Base-by-base conservation (phyloP, 495 filamentous ascomycete genomes). In the Hyaloscypha finlandica region DNA sequence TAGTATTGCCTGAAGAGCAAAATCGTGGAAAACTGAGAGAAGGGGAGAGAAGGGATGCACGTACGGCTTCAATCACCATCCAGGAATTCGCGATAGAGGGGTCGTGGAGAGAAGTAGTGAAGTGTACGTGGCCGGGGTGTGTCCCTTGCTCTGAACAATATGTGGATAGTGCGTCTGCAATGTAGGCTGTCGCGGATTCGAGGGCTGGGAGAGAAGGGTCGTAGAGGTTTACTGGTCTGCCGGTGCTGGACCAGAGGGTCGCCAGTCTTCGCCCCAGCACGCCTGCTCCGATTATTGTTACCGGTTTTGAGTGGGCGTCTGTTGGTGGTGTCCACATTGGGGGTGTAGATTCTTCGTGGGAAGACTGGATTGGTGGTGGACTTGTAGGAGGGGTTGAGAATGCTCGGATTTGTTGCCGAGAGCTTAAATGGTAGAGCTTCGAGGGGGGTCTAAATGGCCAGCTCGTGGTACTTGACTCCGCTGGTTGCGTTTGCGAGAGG, bases 261-360 rank as follows among this genome's bases (percentile, higher is more conserved):
- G 74, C 76, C 4, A 79, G 64, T 4, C 78, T 73, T 1, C 76
- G 68, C 54, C 78, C 78, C 8, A 79, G 68, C 65, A 75, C 72
- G 14, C 78, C 78, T 2, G 75, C 75, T 22, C 78, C 78, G 56
- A 80, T 67, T 20, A 80, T 73, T 5, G 78, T 66, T 31, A 80
- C 75, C 25, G 78, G 77, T 12, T 74, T 74, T 5, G 69, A 65
- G n/a, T 70, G 67, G 63, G 77, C 70, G 63, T 71, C 39, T 55
- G 69, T 51, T 53, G 66, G 61, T 45, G 64, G 25, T 52, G 56
- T 60, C 67, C 56, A 69, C 39, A 61, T 35, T 53, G 68, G 58
- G 61, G 59, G 60, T 8, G 5, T 32, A 3, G 25, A 20, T 3
- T 37, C 29, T 12, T 59, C 56, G 31, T 11, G 32, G 8, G 12